Evolutionary conservation across 768 basidiomycete species (phyloP).

Genomic region (Mycena galopus): DNA sequence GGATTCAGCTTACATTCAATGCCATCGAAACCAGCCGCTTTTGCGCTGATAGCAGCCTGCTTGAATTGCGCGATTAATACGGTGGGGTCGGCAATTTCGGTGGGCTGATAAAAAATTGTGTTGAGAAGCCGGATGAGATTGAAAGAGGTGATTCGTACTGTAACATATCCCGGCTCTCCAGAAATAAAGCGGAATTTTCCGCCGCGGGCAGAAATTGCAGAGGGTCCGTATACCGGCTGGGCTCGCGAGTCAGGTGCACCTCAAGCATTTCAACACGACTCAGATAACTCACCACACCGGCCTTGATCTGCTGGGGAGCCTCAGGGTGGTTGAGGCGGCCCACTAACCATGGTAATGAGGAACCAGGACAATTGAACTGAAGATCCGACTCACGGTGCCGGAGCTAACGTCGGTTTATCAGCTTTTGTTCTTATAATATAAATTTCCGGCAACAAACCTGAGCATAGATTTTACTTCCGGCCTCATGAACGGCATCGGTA

Average conservation of each 20-base stretch:
- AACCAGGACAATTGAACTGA: no score
- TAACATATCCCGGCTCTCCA: constrained; percentile 42
- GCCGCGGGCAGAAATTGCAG: constrained; percentile 39
- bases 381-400: constrained; percentile 8
- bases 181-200: constrained; percentile 41
- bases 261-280: neutral
- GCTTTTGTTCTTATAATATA: constrained; percentile 1
- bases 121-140: neutral
- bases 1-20: neutral
- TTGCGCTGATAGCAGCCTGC: no score
- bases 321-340: constrained; percentile 23
- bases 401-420: constrained; percentile 31
- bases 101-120: neutral
- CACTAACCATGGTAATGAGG: neutral
- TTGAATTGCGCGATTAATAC: neutral
- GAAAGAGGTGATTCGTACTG: constrained; percentile 7
- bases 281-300: constrained; percentile 5
- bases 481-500: constrained; percentile 48
- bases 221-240: constrained; percentile 32
- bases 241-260: no score
- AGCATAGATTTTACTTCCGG: no score
- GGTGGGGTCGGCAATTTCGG: neutral
- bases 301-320: constrained; percentile 15
- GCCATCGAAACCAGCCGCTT: neutral
- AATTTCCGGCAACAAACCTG: constrained; percentile 49